Base-by-base conservation (phyloP, 2,329 filamentous ascomycete genomes). In the Aspergillus tanneri region DNA sequence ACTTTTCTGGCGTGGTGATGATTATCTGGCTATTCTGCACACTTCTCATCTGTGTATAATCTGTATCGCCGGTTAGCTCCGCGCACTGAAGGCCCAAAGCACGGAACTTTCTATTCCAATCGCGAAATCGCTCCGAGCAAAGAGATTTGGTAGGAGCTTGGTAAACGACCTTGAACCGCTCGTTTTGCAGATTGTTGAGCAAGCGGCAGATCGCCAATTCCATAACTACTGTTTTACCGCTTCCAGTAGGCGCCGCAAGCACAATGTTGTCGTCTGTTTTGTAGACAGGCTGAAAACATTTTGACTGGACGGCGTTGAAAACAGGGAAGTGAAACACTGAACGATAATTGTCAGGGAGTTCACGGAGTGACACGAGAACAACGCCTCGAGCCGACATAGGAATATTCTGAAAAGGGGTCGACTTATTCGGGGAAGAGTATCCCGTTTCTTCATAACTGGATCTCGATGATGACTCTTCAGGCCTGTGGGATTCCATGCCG, bases 1-100 rank as follows among this genome's bases (percentile, higher is more conserved):
- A 95, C 62, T 95, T 95, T 68, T 95, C 89, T 0, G 90, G 89
- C 0, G 89, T 95, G 0, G 90, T 93, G 53, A 95, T 79, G 56
- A 95, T 92, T 54, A 95, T 88, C 38, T 84, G 85, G 3, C 88
- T 88, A 57, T 77, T 82, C 51, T 89, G 84, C 5, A 92, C 85
- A 45, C 79, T 81, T 18, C 77, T 76, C 50, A 90, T 75, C 56
- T 91, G 83, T 4, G 73, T 69, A 43, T 79, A 75, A 28, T 87
- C 84, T 0, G 87, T 91, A 62, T 95, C 90, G 1, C 90, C 89
- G 3, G 90, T 95, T 48, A 95, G 76, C 64, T 93, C 88, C 3
- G 84, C 84, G 63, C 86, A 89, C 49, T 80, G 75, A 11, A 93
- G 69, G 16, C 82, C 83, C 49, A 93, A 71, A 11, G 79, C 72